A percentile compares a stretch with the other conserved stretches of the same genome.
These are phyloP conservation scores for Rhizophagus clarus DNA, from an alignment of 192 early-diverging fungal genomes.

Conservation along the genomic window DNA sequence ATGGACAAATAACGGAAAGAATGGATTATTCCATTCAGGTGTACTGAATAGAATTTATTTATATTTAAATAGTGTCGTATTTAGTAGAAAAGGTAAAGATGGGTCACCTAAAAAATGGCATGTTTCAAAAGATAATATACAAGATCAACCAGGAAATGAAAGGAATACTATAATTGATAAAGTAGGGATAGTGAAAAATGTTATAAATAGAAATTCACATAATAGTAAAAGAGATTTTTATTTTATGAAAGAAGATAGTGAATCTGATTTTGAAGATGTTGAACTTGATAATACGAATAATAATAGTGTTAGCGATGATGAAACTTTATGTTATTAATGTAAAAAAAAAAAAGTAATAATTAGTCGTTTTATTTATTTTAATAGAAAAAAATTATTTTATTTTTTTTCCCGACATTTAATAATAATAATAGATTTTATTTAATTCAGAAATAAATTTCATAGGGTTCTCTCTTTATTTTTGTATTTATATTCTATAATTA, in stretches of 20 bases:
- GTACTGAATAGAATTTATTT: slow-evolving; percentile 65
- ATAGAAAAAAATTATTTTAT: too few species aligned
- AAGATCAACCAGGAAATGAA: not conserved
- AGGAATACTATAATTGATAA: not conserved
- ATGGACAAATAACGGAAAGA: slow-evolving; percentile 43
- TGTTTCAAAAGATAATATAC: not conserved
- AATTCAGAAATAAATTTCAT: too few species aligned
- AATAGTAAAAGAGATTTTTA: not conserved
- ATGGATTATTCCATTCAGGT: slow-evolving; percentile 64
- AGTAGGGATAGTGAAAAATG: not conserved
- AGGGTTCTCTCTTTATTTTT: too few species aligned
- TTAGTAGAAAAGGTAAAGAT: slow-evolving; percentile 24
- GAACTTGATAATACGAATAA: not conserved
- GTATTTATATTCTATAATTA: too few species aligned
- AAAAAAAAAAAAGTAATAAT: too few species aligned
- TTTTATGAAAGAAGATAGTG: not conserved
- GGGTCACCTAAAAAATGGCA: not conserved
- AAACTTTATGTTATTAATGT: not conserved
- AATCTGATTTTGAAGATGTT: not conserved
- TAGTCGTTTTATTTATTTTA: too few species aligned
- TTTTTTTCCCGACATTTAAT: too few species aligned
- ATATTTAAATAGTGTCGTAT: slow-evolving; percentile 54
- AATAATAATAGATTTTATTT: too few species aligned
- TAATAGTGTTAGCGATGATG: not conserved
- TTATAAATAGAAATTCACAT: not conserved